These are phyloP conservation scores for Hyaloperonospora brassicae DNA, from an alignment of 352 stramenopile species.

Conservation along the genomic window DNA sequence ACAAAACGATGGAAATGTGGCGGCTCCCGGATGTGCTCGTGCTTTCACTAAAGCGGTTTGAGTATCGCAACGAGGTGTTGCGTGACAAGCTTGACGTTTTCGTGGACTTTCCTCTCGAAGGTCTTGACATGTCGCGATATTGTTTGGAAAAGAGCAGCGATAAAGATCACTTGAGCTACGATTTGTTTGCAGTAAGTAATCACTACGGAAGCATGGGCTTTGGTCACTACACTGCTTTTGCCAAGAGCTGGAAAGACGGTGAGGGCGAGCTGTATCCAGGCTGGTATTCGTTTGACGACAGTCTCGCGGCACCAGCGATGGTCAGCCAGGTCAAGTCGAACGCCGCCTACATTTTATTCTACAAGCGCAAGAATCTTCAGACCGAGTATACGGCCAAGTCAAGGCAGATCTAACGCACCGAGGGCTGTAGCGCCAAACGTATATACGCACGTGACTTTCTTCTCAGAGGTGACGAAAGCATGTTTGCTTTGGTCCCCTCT, in stretches of 20 bases:
- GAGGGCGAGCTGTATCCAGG: conserved; percentile 47
- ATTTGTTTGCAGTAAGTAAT: conserved; percentile 86
- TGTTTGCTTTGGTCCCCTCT: too few relatives aligned
- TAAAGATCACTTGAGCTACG: conserved; percentile 52
- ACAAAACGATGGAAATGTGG: conserved; percentile 80
- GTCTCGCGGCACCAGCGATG: conserved; percentile 51
- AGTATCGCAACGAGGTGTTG: conserved; percentile 78
- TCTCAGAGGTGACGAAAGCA: too few relatives aligned
- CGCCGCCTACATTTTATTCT: conserved; percentile 85
- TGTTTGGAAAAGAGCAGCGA: conserved; percentile 48
- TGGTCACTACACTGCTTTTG: conserved; percentile 87
- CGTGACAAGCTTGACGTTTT: conserved; percentile 78
- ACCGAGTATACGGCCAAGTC: conserved; percentile 5
- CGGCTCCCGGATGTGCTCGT: conserved; percentile 75
- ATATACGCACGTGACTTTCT: too few relatives aligned
- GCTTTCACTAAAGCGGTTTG: conserved; percentile 83
- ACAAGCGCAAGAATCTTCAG: conserved; percentile 59
- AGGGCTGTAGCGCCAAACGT: not conserved
- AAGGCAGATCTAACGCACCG: conserved; percentile 11
- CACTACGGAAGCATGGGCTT: conserved; percentile 87
- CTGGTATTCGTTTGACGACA: conserved; percentile 86
- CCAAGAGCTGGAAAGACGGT: conserved; percentile 54
- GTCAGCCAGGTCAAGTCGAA: conserved; percentile 63
- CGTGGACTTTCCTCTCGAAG: conserved; percentile 83
- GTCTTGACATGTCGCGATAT: conserved; percentile 75